phyloP scores from a whole-genome alignment of 768 basidiomycete species.

The Suillus spraguei region DNA sequence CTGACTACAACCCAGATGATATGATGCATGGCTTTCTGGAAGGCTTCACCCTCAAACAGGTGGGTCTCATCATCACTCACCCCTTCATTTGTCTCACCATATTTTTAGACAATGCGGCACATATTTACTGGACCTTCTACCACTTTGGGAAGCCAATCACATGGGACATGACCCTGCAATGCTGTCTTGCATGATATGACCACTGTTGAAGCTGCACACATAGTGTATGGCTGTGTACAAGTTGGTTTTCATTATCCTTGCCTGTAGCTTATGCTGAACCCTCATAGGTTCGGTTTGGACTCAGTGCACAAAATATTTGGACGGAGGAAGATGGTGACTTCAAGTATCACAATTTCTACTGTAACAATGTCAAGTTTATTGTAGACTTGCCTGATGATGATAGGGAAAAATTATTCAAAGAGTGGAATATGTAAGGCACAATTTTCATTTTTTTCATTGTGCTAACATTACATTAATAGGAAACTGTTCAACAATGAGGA shows the following conservation, averaged over 20 bases:
- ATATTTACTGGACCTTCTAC: conserved; percentile 12
- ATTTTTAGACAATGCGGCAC: conserved; percentile 3
- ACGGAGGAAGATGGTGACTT: conserved; percentile 8
- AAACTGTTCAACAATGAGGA: no score
- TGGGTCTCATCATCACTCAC: background rate
- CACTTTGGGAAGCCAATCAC: background rate
- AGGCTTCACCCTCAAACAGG: background rate
- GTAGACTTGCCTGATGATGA: conserved; percentile 2
- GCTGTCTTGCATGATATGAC: conserved; percentile 16
- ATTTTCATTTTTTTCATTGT: background rate
- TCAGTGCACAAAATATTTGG: background rate
- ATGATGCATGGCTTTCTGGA: background rate
- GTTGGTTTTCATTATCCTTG: background rate
- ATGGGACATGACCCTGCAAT: conserved; percentile 8
- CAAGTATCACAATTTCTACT: conserved; percentile 9
- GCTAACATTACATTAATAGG: background rate
- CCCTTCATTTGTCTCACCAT: background rate
- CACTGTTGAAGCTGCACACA: conserved; percentile 12
- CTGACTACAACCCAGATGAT: no score
- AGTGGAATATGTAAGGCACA: background rate
- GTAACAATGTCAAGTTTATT: conserved; percentile 1
- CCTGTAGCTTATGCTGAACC: no score
- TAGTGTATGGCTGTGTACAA: conserved; percentile 15
- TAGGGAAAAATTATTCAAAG: background rate
- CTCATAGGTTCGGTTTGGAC: background rate